Evolutionary conservation across 179 eudicot genomes (phyloP).

Genomic region (Nepenthes alata): DNA sequence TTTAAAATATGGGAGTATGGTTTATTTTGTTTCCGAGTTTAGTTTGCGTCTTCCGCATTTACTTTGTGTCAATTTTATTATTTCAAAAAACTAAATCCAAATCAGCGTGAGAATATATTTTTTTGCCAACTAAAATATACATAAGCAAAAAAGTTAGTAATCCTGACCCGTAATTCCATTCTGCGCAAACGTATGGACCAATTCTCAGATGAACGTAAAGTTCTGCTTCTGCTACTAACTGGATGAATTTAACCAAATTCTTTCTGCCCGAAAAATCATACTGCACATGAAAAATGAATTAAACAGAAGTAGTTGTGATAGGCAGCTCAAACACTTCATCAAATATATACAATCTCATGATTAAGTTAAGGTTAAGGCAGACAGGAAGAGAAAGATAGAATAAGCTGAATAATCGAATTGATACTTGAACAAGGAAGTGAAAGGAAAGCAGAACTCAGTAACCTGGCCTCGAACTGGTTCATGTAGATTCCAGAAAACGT

Average conservation of each 20-base stretch:
- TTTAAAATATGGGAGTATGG: too few species aligned
- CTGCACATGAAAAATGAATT: constrained; percentile 27
- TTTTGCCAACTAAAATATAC: not conserved
- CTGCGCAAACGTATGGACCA: constrained; percentile 97
- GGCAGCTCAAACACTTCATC: too few species aligned
- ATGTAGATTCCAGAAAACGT: constrained; percentile 86
- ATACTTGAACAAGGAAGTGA: not conserved
- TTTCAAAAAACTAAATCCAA: not conserved
- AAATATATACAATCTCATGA: too few species aligned
- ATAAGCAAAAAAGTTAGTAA: not conserved
- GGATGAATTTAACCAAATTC: constrained; percentile 81
- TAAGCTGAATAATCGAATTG: too few species aligned
- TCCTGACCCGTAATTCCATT: constrained; percentile 92
- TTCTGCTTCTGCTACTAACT: constrained; percentile 71
- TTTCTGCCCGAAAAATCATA: constrained; percentile 80
- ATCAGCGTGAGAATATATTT: not conserved
- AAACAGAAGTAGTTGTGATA: too few species aligned
- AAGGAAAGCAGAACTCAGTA: not conserved
- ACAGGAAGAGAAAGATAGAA: too few species aligned
- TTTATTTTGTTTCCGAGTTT: too few species aligned
- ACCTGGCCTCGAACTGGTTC: constrained; percentile 82
- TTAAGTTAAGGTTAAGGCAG: too few species aligned
- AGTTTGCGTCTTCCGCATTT: too few species aligned
- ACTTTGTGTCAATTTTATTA: not conserved
- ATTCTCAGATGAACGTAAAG: constrained; percentile 75